phyloP scores from a whole-genome alignment of 495 filamentous ascomycete genomes.

The Neurospora sp. region DNA sequence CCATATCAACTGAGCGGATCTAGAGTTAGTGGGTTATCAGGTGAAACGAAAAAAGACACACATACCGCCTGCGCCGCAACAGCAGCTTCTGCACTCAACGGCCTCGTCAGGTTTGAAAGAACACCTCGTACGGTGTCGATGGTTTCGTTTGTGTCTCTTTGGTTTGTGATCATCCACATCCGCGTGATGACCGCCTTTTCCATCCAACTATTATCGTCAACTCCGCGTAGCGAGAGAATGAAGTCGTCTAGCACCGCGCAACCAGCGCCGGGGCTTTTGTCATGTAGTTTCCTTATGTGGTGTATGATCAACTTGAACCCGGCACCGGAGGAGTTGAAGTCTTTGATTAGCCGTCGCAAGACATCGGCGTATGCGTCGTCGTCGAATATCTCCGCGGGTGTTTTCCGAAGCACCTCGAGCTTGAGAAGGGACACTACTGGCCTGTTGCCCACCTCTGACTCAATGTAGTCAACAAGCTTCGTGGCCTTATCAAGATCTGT shows the following conservation, averaged over 20 bases:
- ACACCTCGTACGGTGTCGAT: slow-evolving; percentile 12
- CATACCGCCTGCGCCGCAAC: slow-evolving; percentile 60
- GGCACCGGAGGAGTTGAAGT: slow-evolving; percentile 45
- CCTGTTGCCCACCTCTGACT: slow-evolving; percentile 50
- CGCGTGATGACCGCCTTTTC: slow-evolving; percentile 55
- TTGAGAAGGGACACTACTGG: slow-evolving; percentile 58
- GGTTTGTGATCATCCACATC: slow-evolving; percentile 46
- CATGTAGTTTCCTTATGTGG: slow-evolving; percentile 56
- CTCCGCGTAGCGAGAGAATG: slow-evolving; percentile 35
- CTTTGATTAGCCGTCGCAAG: slow-evolving; percentile 45
- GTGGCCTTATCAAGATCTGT: slow-evolving; percentile 44
- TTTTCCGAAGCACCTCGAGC: slow-evolving; percentile 50
- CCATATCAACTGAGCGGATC: slow-evolving; percentile 48
- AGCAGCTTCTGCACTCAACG: slow-evolving; percentile 46
- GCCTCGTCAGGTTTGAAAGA: slow-evolving; percentile 15
- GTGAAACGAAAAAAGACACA: too few relatives aligned
- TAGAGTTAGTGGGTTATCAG: too few relatives aligned
- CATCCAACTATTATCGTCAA: slow-evolving; percentile 42
- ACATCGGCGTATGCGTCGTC: slow-evolving; percentile 39
- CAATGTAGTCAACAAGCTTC: slow-evolving; percentile 47
- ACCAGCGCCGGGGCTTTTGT: slow-evolving; percentile 41
- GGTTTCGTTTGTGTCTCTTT: slow-evolving; percentile 17
- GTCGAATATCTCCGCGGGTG: slow-evolving; percentile 37
- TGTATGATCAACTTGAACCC: slow-evolving; percentile 62
- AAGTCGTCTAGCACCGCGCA: slow-evolving; percentile 51